phyloP scores from a whole-genome alignment of 306 rosid genomes.

The Astragalus membranaceus region DNA sequence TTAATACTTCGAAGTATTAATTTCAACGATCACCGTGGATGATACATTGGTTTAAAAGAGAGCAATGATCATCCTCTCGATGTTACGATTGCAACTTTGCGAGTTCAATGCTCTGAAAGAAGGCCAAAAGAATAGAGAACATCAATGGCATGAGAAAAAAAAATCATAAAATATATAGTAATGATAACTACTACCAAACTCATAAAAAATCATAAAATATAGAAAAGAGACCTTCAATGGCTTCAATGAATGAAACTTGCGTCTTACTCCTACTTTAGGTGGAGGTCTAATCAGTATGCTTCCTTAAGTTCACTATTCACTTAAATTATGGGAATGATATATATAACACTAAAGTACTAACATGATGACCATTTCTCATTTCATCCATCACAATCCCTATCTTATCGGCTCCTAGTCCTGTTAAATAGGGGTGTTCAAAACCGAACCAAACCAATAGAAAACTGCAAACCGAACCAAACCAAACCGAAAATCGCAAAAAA shows the following conservation, averaged over 20 bases:
- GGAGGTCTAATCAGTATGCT: conserved; percentile 24
- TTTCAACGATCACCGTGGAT: no score
- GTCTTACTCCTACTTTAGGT: conserved; percentile 17
- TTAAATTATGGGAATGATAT: conserved; percentile 6
- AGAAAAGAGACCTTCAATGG: no score
- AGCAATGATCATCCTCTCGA: not conserved
- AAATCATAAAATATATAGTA: conserved; percentile 2
- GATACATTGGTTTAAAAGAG: no score
- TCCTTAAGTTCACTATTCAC: conserved; percentile 7
- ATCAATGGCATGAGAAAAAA: not conserved
- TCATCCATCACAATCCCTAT: no score
- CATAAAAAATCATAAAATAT: no score
- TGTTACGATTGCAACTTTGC: not conserved
- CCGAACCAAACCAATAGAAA: no score
- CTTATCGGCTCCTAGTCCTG: no score
- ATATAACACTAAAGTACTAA: not conserved
- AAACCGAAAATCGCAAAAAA: no score
- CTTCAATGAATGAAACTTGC: conserved; percentile 36
- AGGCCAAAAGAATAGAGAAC: conserved; percentile 2
- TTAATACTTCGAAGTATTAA: no score
- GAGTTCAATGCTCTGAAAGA: not conserved
- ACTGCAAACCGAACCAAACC: no score
- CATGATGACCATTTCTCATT: not conserved
- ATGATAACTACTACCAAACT: conserved; percentile 48
- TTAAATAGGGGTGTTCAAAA: no score